Evolutionary conservation across 2,329 filamentous ascomycete genomes (phyloP).

Genomic region (Arthroderma uncinatum): DNA sequence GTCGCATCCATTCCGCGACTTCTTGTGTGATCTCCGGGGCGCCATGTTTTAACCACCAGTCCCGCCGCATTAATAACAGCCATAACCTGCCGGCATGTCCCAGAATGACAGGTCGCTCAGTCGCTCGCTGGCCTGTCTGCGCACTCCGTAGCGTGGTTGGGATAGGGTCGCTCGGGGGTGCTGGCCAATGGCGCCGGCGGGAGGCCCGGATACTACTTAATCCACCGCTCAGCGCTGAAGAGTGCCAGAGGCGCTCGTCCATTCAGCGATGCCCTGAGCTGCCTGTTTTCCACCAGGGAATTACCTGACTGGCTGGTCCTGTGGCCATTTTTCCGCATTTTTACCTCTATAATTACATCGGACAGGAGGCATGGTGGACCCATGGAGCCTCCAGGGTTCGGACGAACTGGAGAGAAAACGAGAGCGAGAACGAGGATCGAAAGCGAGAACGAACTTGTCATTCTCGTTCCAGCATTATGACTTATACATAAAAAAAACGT

Average conservation of each 20-base stretch:
- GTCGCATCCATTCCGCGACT: constrained; percentile 34
- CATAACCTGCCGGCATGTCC: constrained; percentile 4
- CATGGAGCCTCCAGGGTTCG: neutral
- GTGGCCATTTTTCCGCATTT: neutral
- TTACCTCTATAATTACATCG: neutral
- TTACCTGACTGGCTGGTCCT: neutral
- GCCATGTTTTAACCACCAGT: constrained; percentile 21
- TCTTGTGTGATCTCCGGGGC: constrained; percentile 32
- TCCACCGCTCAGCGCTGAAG: neutral
- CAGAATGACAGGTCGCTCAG: constrained; percentile 5
- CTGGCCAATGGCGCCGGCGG: neutral
- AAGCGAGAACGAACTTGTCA: neutral
- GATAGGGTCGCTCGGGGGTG: neutral
- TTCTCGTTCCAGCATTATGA: neutral
- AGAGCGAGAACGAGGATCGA: constrained; percentile 11
- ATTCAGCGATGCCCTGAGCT: neutral
- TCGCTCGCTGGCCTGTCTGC: neutral
- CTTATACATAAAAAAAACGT: neutral
- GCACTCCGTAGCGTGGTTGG: constrained; percentile 3
- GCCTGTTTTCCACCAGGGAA: neutral
- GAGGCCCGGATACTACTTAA: constrained; percentile 2
- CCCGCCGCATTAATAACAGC: constrained; percentile 5
- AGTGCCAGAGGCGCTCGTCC: neutral
- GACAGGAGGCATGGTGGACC: constrained; percentile 1
- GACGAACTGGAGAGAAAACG: constrained; percentile 15